Base-by-base conservation (phyloP, 2,329 filamentous ascomycete genomes). In the Alternaria sp. region DNA sequence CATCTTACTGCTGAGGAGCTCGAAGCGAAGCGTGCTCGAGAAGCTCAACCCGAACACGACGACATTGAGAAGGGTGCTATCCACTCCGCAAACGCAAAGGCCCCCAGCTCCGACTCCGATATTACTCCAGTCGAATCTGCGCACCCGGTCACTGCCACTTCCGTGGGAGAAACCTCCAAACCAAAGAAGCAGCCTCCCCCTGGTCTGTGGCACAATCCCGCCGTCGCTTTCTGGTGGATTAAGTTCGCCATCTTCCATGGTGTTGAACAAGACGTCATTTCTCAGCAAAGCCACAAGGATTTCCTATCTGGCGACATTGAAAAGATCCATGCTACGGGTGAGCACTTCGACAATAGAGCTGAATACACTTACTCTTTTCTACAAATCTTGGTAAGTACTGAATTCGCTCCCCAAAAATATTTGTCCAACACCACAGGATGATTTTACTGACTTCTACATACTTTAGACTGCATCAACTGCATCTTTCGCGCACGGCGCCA, bases 401-500 rank as follows among this genome's bases (percentile, higher is more conserved):
- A 17, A 17, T 17, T 17, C 17, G 17, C 17, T 17, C 17, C 17
- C 17, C 17, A 17, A 17, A 17, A 17, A 17, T 1, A 17, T 17
- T 17, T 17, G 17, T 17, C 17, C 17, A 17, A 31, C 8, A 9
- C 29, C 29, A 31, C 29, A 3, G 8, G 10, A 10, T 10, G 29
- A 7, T 10, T 31, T 7, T 31, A 31, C 29, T 31, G 7, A 31
- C 29, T 31, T 10, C 17, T 10, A 31, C 3, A 31, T 31, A 7
- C 9, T 31, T 9, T 10, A 31, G 29, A 76, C 89, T 41, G 89
- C 89, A 58, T 88, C 87, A 76, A 90, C 88, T 37, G 87, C 88
- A 4, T 90, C 88, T 1, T 91, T 92, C 69, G 87, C 88, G 1
- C 89, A 90, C 75, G 88, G 88, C 21, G 87, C 88, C 65, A 90